These are phyloP conservation scores for Fusarium sp. DNA, from an alignment of 2,329 filamentous ascomycete species.

Conservation along the genomic window DNA sequence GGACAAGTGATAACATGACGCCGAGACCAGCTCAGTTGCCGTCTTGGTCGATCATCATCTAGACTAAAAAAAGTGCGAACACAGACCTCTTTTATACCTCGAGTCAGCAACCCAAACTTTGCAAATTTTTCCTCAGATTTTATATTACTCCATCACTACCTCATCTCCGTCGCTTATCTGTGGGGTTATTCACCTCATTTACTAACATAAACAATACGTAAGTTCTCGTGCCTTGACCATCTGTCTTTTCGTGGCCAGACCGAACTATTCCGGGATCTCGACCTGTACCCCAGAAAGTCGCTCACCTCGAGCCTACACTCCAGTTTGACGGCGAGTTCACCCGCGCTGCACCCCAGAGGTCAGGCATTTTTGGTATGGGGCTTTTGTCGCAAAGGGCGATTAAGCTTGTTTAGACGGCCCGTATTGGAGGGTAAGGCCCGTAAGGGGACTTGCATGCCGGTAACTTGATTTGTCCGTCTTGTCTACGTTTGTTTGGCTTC, in stretches of 20 bases:
- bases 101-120: too few species aligned
- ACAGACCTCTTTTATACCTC: slow-evolving; percentile 15
- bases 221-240: slow-evolving; percentile 7
- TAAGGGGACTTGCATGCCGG: too few species aligned
- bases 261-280: neutral
- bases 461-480: neutral
- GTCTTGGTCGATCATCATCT: neutral
- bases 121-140: neutral
- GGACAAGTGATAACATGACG: neutral
- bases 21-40: neutral
- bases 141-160: slow-evolving; percentile 4
- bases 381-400: neutral
- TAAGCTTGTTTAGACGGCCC: slow-evolving; percentile 30
- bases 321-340: slow-evolving; percentile 7
- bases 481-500: neutral
- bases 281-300: slow-evolving; percentile 15
- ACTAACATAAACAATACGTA: slow-evolving; percentile 34
- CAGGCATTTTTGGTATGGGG: slow-evolving; percentile 3
- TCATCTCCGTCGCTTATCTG: slow-evolving; percentile 38
- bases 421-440: slow-evolving; percentile 3
- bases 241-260: slow-evolving; percentile 13
- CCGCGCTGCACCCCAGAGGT: slow-evolving; percentile 31
- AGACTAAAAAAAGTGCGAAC: slow-evolving; percentile 7
- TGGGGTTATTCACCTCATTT: slow-evolving; percentile 30
- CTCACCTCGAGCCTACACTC: neutral